Evolutionary conservation across 768 basidiomycete genomes (phyloP), one percentile per base, ranked within the genome.

Genomic region (Rhodotorula kratochvilovae): DNA sequence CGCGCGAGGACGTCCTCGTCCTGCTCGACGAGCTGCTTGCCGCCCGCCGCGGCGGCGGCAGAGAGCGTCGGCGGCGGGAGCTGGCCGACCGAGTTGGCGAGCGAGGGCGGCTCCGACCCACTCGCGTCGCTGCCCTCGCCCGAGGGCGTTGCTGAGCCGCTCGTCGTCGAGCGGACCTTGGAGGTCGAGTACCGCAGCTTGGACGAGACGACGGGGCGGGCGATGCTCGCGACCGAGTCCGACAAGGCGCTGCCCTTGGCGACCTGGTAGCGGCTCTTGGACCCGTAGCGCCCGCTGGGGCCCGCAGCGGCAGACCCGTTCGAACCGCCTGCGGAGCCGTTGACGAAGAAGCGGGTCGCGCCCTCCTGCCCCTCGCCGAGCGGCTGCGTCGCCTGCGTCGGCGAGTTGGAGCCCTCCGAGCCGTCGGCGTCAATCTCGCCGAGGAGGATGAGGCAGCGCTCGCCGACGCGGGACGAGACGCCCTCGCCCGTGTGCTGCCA

Each of bases 401-500:
- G 63, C 53, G 61, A 35, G 6, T 8, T 27, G 17, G 39, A 19
- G 23, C 35, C 58, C 12, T 54, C 70, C 19, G 57, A 36, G 39
- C 56, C 64, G n/a, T 72, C 68, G 17, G 57, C 57, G 21, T 73
- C 65, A 19, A 76, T 72, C 39, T 85, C 85, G 0, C 87, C 85
- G 3, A 93, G 83, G 76, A 91, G 82, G 39, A 87, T 83, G 54
- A 98, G 83, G 78, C 90, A 92, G 67, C 87, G 84, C 69, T 93
- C 92, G 8, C 92, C 92, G 29, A 89, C 81, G 13, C 95, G 87
- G 70, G 90, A 92, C 6, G 90, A 92, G 51, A 99, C 88, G 2
- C 94, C 93, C 68, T 89, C 82, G 0, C 95, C 95, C 0, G 89
- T 87, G 79, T 97, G 95, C 76, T 97, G 94, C 95, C 95, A 98